Evolutionary conservation across 805 yeast genomes (phyloP), one percentile per base, ranked within the genome.

Genomic region (Pichia ethanolica): DNA sequence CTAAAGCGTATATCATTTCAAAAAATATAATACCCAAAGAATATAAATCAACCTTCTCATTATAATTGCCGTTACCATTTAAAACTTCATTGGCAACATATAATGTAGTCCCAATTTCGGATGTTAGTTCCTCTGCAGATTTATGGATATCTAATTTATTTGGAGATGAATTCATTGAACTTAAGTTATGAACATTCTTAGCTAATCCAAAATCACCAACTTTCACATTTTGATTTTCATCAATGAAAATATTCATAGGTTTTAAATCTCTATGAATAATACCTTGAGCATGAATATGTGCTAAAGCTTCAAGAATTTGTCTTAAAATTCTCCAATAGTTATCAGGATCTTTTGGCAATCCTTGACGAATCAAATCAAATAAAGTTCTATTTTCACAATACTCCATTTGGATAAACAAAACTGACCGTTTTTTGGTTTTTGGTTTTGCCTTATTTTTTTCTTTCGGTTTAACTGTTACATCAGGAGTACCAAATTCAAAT

Each of bases 161-260:
- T 33, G 56, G 37, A 14, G 49, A 39, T 33, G 32, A 26, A 30
- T 34, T 32, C 54, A 50, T 34, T 40, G 44, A 35, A 1, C 42
- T 14, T 3, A 78, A 59, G 49, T 69, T 72, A 61, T 86, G 93
- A 1, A 87, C 89, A 61, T 83, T 90, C 56, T 90, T 89, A 0
- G 99, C 99, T 50, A 93, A 75, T 0, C 99, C 99, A 67, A 93
- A 93, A 63, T 93, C 99, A 60, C 99, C 99, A 39, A 93, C 84
- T 63, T 93, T 93, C 51, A 93, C 82, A 60, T 91, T 89, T 56
- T 86, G 82, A 1, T 86, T 78, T 55, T 85, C 86, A 65, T 93
- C 99, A 58, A 93, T 89, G 71, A 93, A 93, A 62, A 93, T 88
- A 63, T 93, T 93, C 77, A 87, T 86, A 1, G 99, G 98, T 64